Conservation (phyloP, 2,329 filamentous ascomycete genomes). For the Cladosporium sp. region DNA sequence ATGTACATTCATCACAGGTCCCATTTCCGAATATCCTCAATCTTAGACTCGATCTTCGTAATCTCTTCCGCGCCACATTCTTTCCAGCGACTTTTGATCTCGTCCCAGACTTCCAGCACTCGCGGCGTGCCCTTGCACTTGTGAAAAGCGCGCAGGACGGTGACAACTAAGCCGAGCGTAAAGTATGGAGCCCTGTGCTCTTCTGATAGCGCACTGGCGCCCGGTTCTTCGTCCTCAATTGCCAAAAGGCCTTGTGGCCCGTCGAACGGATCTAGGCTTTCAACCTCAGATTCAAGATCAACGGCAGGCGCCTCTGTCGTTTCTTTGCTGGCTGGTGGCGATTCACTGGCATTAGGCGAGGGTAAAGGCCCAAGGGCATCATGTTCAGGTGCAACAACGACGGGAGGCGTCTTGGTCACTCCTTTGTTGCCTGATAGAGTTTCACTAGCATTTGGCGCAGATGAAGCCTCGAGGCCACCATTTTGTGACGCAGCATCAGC, state of each 20-base stretch:
- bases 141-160: conserved; percentile 60
- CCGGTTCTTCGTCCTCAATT: conserved; percentile 20
- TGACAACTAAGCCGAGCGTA: conserved; percentile 53
- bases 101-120: conserved; percentile 53
- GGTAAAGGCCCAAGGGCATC: conserved; percentile 52
- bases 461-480: conserved; percentile 42
- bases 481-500: too few species aligned
- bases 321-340: not conserved
- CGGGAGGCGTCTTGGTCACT: not conserved
- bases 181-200: conserved; percentile 29
- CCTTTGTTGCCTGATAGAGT: not conserved
- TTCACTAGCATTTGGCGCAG: not conserved
- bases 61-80: not conserved
- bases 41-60: not conserved
- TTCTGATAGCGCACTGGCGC: conserved; percentile 15
- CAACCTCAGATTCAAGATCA: not conserved
- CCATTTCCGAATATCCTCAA: not conserved
- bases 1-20: not conserved
- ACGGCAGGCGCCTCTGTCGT: not conserved
- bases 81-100: conserved; percentile 37
- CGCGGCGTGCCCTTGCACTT: conserved; percentile 52
- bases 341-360: not conserved
- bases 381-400: not conserved
- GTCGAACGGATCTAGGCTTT: conserved; percentile 2
- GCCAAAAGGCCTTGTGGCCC: conserved; percentile 13